Evolutionary conservation across 2,329 filamentous ascomycete genomes (phyloP).

Genomic region (Penicillium sp.): DNA sequence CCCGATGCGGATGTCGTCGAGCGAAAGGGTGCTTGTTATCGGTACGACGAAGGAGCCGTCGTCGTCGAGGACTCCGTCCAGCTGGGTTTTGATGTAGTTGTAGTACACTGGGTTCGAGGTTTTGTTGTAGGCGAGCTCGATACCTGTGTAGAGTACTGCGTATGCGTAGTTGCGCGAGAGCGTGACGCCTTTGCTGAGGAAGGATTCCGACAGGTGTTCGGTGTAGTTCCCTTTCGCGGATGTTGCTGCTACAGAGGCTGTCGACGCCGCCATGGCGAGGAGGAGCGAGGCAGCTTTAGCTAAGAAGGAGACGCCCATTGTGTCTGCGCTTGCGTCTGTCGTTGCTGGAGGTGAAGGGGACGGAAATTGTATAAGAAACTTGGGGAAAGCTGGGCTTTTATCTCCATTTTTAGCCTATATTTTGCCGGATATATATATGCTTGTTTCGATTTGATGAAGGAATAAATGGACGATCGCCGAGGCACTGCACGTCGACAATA

Average conservation of each 20-base stretch:
- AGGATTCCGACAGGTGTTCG: slow-evolving; percentile 22
- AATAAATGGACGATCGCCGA: background rate
- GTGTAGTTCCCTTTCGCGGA: slow-evolving; percentile 17
- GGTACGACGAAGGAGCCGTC: slow-evolving; percentile 16
- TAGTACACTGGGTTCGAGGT: slow-evolving; percentile 12
- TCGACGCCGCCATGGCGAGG: slow-evolving; percentile 9
- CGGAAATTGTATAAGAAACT: background rate
- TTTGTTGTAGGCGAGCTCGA: slow-evolving; percentile 25
- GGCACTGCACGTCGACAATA: background rate
- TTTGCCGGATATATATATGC: background rate
- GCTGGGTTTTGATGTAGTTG: slow-evolving; percentile 19
- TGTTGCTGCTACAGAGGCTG: background rate
- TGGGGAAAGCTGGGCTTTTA: background rate
- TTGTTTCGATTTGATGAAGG: background rate
- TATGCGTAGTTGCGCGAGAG: slow-evolving; percentile 24
- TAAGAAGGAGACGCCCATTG: slow-evolving; percentile 6
- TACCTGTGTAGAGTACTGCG: slow-evolving; percentile 20
- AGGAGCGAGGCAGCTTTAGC: background rate
- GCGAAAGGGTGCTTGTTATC: slow-evolving; percentile 13
- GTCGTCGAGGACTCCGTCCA: slow-evolving; percentile 17
- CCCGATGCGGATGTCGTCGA: slow-evolving; percentile 24
- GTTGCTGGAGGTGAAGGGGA: background rate
- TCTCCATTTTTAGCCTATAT: background rate
- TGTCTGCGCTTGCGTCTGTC: background rate
- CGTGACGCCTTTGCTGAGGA: slow-evolving; percentile 16